Conservation (phyloP, 2,329 filamentous ascomycete genomes). For the Paraphoma chrysanthemicola region DNA sequence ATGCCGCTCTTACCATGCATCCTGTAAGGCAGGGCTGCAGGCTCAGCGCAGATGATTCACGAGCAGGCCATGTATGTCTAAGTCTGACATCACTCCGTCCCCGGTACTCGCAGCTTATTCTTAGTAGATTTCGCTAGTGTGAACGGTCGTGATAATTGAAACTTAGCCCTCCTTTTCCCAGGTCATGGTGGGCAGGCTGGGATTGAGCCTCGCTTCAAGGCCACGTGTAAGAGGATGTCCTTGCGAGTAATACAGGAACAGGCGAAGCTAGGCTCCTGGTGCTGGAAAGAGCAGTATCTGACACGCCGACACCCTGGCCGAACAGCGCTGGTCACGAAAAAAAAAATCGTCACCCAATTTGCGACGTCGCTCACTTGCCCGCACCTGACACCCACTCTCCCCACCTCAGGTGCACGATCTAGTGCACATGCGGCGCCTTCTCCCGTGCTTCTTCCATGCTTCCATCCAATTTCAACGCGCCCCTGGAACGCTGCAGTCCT, state of each 20-base stretch:
- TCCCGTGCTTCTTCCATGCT: conserved; percentile 48
- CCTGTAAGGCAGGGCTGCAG: conserved; percentile 21
- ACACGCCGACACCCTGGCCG: conserved; percentile 30
- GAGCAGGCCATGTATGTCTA: conserved; percentile 19
- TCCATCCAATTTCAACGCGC: conserved; percentile 41
- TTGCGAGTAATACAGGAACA: conserved; percentile 42
- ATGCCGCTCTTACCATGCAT: conserved; percentile 31
- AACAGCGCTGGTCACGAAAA: conserved; percentile 20
- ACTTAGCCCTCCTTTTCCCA: conserved; percentile 39
- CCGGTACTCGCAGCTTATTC: conserved; percentile 26
- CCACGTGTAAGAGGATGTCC: conserved; percentile 27
- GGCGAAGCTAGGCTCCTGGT: conserved; percentile 26
- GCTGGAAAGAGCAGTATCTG: conserved; percentile 33
- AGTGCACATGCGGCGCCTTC: conserved; percentile 40
- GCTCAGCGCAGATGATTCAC: conserved; percentile 21
- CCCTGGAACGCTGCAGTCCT: conserved; percentile 24
- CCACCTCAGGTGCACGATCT: conserved; percentile 31
- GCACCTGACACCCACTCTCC: conserved; percentile 12
- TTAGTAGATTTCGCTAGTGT: conserved; percentile 36
- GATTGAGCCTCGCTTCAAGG: conserved; percentile 26
- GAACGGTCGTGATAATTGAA: conserved; percentile 39
- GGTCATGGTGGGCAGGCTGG: conserved; percentile 28
- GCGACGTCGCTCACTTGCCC: conserved; percentile 32
- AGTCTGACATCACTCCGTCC: conserved; percentile 43
- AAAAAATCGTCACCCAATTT: conserved; percentile 36